Base-by-base conservation (phyloP, 768 basidiomycete species). In the Lactarius sanguifluus region DNA sequence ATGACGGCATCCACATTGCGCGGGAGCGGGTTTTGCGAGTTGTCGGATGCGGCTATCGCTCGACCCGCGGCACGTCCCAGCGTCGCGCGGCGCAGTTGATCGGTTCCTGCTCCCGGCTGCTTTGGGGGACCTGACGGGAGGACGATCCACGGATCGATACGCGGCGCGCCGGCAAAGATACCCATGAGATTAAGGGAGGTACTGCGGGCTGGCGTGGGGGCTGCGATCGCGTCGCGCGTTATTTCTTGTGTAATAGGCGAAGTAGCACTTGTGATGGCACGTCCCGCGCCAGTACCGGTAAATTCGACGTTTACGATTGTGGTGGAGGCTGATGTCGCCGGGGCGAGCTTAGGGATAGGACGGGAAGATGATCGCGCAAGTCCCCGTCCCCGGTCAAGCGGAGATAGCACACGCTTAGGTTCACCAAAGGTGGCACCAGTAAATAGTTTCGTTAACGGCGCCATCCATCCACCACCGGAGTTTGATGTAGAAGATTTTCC, bases 251-350 rank as follows among this genome's bases (percentile, higher is more conserved):
- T 2, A 30, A 36, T 28, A 28, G 59, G 58, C 40, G 75, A 76
- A 55, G 78, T 75, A 56, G 81, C 73, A 62, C 77, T 83, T 25
- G 83, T 81, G 62, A 85, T 78, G 8, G 85, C 83, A 66, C 84
- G 79, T n/a, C 86, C 83, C 15, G 82, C 79, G 12, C 85, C 90
- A 1, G 84, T 78, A 4, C 91, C 89, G 3, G 88, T 91, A 76
- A 98, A 98, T 79, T 97, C 96, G 64, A 99, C 96, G 65, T 95
- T 97, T 71, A 98, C 96, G 1, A 94, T 95, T 58, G 92, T 96
- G 2, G 91, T 82, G 25, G 92, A 92, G 12, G 97, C 93, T 13
- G 90, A 88, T 36, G 94, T 84, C 13, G 92, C 93, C 2, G 96
- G 90, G 1, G 86, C 85, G 32, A 90, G 82, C 75, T 98, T 98